Percentiles rank a stretch among this genome's conserved stretches.
Evolutionary conservation across 495 filamentous ascomycete species (phyloP).

Genomic region (Bryoglossum gracile): DNA sequence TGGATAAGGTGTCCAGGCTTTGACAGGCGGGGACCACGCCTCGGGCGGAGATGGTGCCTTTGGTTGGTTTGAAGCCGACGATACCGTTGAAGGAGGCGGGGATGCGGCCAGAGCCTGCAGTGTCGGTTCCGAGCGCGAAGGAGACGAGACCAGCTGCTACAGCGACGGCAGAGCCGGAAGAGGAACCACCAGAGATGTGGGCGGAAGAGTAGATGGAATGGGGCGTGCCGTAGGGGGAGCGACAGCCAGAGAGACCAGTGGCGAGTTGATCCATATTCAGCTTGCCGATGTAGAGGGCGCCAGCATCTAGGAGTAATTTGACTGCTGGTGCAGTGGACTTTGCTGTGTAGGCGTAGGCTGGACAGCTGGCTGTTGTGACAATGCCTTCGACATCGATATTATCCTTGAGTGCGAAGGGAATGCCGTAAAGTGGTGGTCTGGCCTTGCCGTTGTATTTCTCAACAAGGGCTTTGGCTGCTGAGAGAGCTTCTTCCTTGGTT

Average conservation of each 20-base stretch:
- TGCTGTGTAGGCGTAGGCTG: constrained; percentile 43
- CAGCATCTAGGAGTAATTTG: constrained; percentile 36
- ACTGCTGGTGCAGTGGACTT: constrained; percentile 31
- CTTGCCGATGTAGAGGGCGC: constrained; percentile 59
- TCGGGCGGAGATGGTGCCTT: constrained; percentile 51
- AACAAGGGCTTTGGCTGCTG: constrained; percentile 37
- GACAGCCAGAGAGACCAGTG: constrained; percentile 53
- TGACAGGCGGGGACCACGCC: constrained; percentile 57
- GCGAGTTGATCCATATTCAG: constrained; percentile 63
- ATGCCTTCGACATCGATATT: constrained; percentile 52
- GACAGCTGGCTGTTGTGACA: constrained; percentile 53
- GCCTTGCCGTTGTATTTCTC: constrained; percentile 36
- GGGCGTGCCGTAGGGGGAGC: constrained; percentile 54
- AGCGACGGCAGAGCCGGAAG: constrained; percentile 50
- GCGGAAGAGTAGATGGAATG: constrained; percentile 42
- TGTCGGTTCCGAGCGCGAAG: constrained; percentile 59
- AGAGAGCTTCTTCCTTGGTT: constrained; percentile 31
- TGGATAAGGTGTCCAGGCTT: constrained; percentile 53
- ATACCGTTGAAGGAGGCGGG: constrained; percentile 59
- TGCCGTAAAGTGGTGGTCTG: constrained; percentile 52
- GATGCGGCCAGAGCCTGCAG: constrained; percentile 57
- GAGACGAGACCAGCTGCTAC: constrained; percentile 51
- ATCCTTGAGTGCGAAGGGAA: constrained; percentile 61
- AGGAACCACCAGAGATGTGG: constrained; percentile 60
- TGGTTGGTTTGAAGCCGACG: constrained; percentile 61